These are phyloP conservation scores for Phytophthora melonis DNA, from an alignment of 352 stramenopile species.

Conservation along the genomic window DNA sequence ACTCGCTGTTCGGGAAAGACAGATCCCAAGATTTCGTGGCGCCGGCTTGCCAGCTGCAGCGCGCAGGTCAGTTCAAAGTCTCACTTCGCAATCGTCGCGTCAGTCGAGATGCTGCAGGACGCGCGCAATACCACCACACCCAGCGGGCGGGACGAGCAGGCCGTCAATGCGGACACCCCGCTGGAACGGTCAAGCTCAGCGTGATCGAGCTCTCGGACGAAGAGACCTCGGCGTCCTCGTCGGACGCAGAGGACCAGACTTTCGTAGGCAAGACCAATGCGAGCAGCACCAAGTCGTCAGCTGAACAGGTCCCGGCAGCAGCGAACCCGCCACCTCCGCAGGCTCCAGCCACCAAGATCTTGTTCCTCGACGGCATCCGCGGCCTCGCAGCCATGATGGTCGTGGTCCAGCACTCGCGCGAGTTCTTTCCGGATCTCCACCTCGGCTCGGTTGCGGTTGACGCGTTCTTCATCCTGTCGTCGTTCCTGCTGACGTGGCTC, in stretches of 20 bases:
- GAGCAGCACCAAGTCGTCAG: constrained; percentile 12
- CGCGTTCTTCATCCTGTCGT: constrained; percentile 55
- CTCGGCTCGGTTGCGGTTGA: constrained; percentile 46
- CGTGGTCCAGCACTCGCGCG: constrained; percentile 31
- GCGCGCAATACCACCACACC: neutral
- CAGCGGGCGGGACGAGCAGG: neutral
- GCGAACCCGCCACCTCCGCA: constrained; percentile 3
- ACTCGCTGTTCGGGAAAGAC: neutral
- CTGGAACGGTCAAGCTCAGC: neutral
- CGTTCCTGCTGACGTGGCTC: constrained; percentile 50
- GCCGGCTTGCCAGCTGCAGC: too few species aligned
- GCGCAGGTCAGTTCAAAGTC: neutral
- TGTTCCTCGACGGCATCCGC: constrained; percentile 51
- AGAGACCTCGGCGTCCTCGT: constrained; percentile 22
- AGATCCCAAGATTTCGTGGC: neutral
- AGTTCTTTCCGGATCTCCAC: constrained; percentile 26
- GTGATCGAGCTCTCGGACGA: constrained; percentile 24
- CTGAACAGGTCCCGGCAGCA: constrained; percentile 3
- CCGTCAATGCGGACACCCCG: neutral
- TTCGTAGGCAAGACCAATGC: constrained; percentile 12
- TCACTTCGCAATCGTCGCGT: neutral
- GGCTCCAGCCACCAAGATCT: constrained; percentile 15
- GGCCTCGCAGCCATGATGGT: constrained; percentile 51
- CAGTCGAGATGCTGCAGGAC: constrained; percentile 15
- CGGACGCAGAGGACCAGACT: constrained; percentile 17